A percentile compares a stretch with the other conserved stretches of the same genome.
Evolutionary conservation across 441 rosid genomes (phyloP).

Genomic region (Pelargonium myrrhifolium): DNA sequence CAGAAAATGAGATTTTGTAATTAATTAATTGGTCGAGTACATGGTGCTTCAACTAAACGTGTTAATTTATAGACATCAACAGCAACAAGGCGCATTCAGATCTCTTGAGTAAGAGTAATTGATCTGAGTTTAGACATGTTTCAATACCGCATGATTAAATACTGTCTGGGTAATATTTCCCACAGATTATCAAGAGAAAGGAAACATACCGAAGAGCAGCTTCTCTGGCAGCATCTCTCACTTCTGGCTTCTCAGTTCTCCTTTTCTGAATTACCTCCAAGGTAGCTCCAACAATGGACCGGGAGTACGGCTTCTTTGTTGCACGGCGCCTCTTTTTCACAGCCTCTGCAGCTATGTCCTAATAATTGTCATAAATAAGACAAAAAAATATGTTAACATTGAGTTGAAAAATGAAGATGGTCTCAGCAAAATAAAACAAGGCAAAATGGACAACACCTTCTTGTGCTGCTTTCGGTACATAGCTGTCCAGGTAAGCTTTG

Average conservation of each 20-base stretch:
- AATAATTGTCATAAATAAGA: not conserved
- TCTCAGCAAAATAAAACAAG: not conserved
- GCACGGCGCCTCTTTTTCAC: conserved; percentile 11
- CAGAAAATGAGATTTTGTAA: no score
- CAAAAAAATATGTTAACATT: not conserved
- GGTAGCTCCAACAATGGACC: conserved; percentile 11
- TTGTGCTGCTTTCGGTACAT: conserved; percentile 67
- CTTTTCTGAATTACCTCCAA: conserved; percentile 11
- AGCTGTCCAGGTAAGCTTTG: conserved; percentile 87
- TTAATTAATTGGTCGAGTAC: no score
- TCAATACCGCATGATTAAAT: no score
- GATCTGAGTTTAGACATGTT: no score
- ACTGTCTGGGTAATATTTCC: no score
- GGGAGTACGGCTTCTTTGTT: conserved; percentile 7
- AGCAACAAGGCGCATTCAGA: not conserved
- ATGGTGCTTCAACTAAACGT: no score
- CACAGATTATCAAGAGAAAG: no score
- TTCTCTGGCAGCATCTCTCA: conserved; percentile 1
- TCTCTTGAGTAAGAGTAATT: no score
- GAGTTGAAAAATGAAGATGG: not conserved
- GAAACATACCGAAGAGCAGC: conserved; percentile 10
- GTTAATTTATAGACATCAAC: no score
- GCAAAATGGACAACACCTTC: not conserved
- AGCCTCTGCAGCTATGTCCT: conserved; percentile 14
- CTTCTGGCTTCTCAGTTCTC: conserved; percentile 10